These are phyloP conservation scores for Barnettozyma wickerhamii DNA, from an alignment of 805 yeast genomes.

Conservation along the genomic window DNA sequence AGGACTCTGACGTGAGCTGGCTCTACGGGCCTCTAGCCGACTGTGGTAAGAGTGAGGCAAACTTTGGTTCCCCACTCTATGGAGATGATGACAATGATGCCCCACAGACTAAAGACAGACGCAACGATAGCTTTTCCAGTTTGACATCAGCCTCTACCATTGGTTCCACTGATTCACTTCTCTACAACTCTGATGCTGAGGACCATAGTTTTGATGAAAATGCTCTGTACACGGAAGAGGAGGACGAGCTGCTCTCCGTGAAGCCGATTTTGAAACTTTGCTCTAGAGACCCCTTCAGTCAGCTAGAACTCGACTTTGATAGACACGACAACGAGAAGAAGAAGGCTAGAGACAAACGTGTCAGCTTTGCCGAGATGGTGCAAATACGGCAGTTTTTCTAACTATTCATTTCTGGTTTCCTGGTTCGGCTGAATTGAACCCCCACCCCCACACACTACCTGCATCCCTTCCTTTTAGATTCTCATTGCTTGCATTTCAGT, in stretches of 20 bases:
- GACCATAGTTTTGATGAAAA: constrained; percentile 3
- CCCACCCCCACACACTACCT: too few relatives aligned
- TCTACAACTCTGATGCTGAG: constrained; percentile 1
- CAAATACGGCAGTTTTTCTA: constrained; percentile 24
- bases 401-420: too few relatives aligned
- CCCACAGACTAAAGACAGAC: constrained; percentile 1
- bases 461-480: background rate
- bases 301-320: too few relatives aligned
- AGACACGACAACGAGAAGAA: too few relatives aligned
- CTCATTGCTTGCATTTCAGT: background rate
- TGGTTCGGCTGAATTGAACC: too few relatives aligned
- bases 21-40: constrained; percentile 73
- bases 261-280: constrained; percentile 22
- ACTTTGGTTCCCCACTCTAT: constrained; percentile 16
- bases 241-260: constrained; percentile 4
- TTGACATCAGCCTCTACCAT: constrained; percentile 3
- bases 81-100: too few relatives aligned
- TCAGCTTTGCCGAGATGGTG: constrained; percentile 26
- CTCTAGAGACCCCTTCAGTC: background rate
- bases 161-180: background rate
- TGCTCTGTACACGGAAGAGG: constrained; percentile 6
- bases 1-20: constrained; percentile 94
- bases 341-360: constrained; percentile 16
- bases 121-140: constrained; percentile 12
- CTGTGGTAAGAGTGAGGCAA: constrained; percentile 7